phyloP scores from a whole-genome alignment of 2,329 filamentous ascomycete species.

The Curvularia lunata region DNA sequence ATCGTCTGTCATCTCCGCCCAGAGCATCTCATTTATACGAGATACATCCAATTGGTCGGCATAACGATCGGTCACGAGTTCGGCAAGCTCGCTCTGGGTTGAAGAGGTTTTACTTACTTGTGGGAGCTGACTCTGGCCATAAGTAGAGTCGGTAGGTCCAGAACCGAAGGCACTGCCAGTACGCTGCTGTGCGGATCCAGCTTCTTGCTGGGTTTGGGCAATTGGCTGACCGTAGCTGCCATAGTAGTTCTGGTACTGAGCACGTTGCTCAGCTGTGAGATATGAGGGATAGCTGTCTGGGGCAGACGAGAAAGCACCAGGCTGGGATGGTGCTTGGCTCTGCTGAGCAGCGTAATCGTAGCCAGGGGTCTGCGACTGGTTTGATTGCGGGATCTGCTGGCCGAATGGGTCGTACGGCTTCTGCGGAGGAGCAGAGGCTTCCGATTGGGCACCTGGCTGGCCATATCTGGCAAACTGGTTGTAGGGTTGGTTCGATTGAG shows the following conservation, averaged over 20 bases:
- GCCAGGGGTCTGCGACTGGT: constrained; percentile 44
- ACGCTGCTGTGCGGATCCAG: constrained; percentile 73
- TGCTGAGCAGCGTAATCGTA: constrained; percentile 58
- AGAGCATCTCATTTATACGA: constrained; percentile 10
- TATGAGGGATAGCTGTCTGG: constrained; percentile 83
- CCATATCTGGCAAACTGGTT: constrained; percentile 75
- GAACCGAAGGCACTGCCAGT: constrained; percentile 76
- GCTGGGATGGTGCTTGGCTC: constrained; percentile 65
- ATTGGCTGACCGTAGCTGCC: constrained; percentile 59
- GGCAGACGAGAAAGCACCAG: constrained; percentile 73
- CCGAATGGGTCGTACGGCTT: constrained; percentile 89
- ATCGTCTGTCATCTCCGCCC: constrained; percentile 9
- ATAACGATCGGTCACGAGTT: constrained; percentile 7
- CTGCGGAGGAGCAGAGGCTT: constrained; percentile 67
- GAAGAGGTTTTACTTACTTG: constrained; percentile 46
- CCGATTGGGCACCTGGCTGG: constrained; percentile 65
- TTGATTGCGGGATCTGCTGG: constrained; percentile 67
- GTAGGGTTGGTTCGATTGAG: constrained; percentile 55
- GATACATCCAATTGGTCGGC: constrained; percentile 8
- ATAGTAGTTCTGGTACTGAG: constrained; percentile 76
- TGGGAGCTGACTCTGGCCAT: constrained; percentile 68
- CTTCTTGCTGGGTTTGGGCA: constrained; percentile 70
- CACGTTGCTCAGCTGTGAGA: constrained; percentile 76
- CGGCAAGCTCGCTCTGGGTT: constrained; percentile 3
- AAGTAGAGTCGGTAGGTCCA: constrained; percentile 65